Percentiles rank a stretch among this genome's conserved stretches.
These are phyloP conservation scores for Coniella lustricola DNA, from an alignment of 2,329 filamentous ascomycete species.

Conservation along the genomic window DNA sequence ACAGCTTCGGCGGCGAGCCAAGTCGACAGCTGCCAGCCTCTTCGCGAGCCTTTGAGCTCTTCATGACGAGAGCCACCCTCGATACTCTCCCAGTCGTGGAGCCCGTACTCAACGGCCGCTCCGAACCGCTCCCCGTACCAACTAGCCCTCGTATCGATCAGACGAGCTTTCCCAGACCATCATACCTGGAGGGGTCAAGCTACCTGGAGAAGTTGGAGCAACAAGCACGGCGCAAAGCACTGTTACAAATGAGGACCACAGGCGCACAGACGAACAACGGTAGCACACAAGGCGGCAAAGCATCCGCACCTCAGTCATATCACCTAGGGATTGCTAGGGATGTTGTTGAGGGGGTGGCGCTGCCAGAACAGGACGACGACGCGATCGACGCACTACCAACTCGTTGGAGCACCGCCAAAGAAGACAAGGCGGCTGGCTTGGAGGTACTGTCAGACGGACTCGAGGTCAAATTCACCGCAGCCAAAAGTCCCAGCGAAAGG, in stretches of 20 bases:
- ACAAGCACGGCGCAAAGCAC: slow-evolving; percentile 54
- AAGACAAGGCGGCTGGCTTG: slow-evolving; percentile 65
- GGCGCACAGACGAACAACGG: slow-evolving; percentile 38
- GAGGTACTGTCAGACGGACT: slow-evolving; percentile 69
- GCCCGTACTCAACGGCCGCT: slow-evolving; percentile 11
- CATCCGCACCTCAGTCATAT: slow-evolving; percentile 40
- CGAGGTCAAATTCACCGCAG: slow-evolving; percentile 56
- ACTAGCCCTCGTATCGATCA: slow-evolving; percentile 20
- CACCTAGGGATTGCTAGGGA: slow-evolving; percentile 79
- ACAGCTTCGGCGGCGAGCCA: slow-evolving; percentile 22
- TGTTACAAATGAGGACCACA: slow-evolving; percentile 41
- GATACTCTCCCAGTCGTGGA: slow-evolving; percentile 22
- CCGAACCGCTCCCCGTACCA: background rate
- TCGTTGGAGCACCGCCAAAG: slow-evolving; percentile 61
- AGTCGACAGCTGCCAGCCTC: slow-evolving; percentile 35
- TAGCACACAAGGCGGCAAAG: slow-evolving; percentile 45
- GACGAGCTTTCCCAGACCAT: slow-evolving; percentile 68
- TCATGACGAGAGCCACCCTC: slow-evolving; percentile 26
- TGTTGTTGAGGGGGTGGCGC: slow-evolving; percentile 68
- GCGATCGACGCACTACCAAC: slow-evolving; percentile 64
- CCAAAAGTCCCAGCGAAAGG: slow-evolving; percentile 40
- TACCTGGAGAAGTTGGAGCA: slow-evolving; percentile 73
- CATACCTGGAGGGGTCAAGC: slow-evolving; percentile 71
- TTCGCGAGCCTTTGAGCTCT: slow-evolving; percentile 47
- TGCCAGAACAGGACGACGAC: slow-evolving; percentile 48